A percentile compares a stretch with the other conserved stretches of the same genome.
Conservation (phyloP, 1,284 basidiomycete genomes). For the Phlebopus sp. region DNA sequence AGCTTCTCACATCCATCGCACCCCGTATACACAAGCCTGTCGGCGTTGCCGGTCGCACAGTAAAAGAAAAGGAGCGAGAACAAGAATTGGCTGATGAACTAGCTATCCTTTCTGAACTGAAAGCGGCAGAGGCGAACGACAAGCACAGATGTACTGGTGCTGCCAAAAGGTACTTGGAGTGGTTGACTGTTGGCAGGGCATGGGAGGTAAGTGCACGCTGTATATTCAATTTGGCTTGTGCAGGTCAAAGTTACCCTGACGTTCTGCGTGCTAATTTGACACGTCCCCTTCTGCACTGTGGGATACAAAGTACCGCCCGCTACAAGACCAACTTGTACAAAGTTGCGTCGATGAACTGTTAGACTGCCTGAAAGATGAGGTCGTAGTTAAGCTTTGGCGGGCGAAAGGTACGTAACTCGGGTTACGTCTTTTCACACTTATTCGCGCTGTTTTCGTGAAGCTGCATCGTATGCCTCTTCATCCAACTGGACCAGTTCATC, state of each 20-base stretch:
- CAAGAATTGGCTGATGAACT: conserved; percentile 47
- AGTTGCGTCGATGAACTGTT: conserved; percentile 56
- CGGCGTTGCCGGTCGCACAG: conserved; percentile 23
- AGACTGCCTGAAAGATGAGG: conserved; percentile 46
- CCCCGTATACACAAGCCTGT: conserved; percentile 19
- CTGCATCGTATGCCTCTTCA: conserved; percentile 46
- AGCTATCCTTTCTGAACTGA: conserved; percentile 52
- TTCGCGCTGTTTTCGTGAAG: conserved; percentile 30
- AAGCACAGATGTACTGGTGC: conserved; percentile 41
- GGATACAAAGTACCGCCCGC: conserved; percentile 44
- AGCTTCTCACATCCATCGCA: conserved; percentile 53
- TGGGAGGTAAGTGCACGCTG: conserved; percentile 45
- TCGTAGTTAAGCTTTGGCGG: conserved; percentile 60
- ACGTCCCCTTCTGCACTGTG: not conserved
- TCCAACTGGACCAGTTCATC: conserved; percentile 2
- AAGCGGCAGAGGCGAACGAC: conserved; percentile 45
- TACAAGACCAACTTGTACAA: conserved; percentile 60
- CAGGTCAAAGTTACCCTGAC: not conserved
- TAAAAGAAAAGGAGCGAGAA: conserved; percentile 28
- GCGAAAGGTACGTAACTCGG: conserved; percentile 54
- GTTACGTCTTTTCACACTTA: not conserved
- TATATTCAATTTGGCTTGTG: not conserved
- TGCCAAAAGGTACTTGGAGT: conserved; percentile 68
- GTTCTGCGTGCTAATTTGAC: conserved; percentile 6
- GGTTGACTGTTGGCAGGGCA: conserved; percentile 70